Base-by-base conservation (phyloP, 495 filamentous ascomycete species). In the Letharia columbiana region DNA sequence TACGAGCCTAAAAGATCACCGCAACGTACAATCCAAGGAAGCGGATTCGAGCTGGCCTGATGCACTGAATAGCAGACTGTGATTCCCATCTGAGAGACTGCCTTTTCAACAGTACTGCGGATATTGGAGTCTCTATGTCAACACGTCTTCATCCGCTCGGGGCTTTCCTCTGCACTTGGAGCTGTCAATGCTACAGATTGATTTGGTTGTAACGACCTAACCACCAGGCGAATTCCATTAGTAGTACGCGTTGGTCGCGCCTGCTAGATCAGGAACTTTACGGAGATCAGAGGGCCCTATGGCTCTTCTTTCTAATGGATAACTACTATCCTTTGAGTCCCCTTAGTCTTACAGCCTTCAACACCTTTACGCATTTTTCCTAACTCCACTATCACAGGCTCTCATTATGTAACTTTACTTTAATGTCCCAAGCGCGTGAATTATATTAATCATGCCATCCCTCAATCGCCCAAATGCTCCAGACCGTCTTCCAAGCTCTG, bases 401-500 rank as follows among this genome's bases (percentile, higher is more conserved):
- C 42, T 28, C 12, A 28, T 9, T 23, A 65, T 65, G 42, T 65
- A 28, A 41, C 23, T 28, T 28, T 28, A 23, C 5, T 41, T 18
- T 28, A 28, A n/a, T 56, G 23, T 42, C 52, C 40, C 20, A 28
- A 58, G 9, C 6, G 20, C 33, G 9, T n/a, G 3, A 28, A 18
- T 41, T 56, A 35, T 28, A 15, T 4, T 52, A 1, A 66, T 31
- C 39, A 70, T 70, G 68, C 68, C 68, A 40, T 56, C 65, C 13
- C 60, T 70, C 35, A 60, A 70, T 67, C 68, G 68, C n/a, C 68
- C 65, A 54, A 70, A 70, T 17, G 68, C 68, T 23, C 68, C 68
- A 42, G 28, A 65, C 44, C 65, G 68, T 59, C 61, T 70, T 35
- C 68, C 68, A 39, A 70, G 65, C 57, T 61, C 52, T 23, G 68